These are phyloP conservation scores for Euphorbia pulcherrima DNA, from an alignment of 345 rosid genomes.

Conservation along the genomic window DNA sequence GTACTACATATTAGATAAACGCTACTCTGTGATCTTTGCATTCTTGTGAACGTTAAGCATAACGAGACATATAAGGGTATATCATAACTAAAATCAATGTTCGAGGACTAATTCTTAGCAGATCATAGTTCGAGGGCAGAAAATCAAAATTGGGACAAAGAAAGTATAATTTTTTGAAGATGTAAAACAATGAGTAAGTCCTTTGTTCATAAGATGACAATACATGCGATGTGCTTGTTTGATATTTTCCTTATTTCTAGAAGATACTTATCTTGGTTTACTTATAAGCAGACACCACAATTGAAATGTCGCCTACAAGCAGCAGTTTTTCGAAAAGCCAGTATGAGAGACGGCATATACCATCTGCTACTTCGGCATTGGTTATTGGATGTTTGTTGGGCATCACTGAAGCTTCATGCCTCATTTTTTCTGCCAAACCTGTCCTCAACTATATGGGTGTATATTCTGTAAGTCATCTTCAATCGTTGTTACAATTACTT, in stretches of 20 bases:
- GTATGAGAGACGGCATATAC: constrained; percentile 23
- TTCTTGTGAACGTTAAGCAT: too few relatives aligned
- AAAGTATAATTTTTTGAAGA: too few relatives aligned
- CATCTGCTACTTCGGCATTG: constrained; percentile 36
- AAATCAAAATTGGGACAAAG: too few relatives aligned
- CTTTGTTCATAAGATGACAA: constrained; percentile 1
- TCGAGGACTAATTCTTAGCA: too few relatives aligned
- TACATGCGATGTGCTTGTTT: background rate
- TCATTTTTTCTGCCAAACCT: constrained; percentile 19
- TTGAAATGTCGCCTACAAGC: constrained; percentile 14
- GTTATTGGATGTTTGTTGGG: constrained; percentile 29
- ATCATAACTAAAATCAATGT: too few relatives aligned
- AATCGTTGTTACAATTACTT: background rate
- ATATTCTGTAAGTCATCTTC: constrained; percentile 18
- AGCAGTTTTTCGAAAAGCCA: background rate
- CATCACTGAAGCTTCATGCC: constrained; percentile 20
- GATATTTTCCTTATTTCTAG: background rate
- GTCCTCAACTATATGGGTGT: constrained; percentile 27
- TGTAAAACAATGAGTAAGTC: background rate
- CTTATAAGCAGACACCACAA: constrained; percentile 19
- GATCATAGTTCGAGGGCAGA: too few relatives aligned
- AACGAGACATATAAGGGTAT: too few relatives aligned
- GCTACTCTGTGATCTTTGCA: too few relatives aligned
- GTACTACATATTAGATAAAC: too few relatives aligned
- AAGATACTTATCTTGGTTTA: background rate